Evolutionary conservation across 1,284 basidiomycete genomes (phyloP).

Genomic region (Rhizoctonia solani): DNA sequence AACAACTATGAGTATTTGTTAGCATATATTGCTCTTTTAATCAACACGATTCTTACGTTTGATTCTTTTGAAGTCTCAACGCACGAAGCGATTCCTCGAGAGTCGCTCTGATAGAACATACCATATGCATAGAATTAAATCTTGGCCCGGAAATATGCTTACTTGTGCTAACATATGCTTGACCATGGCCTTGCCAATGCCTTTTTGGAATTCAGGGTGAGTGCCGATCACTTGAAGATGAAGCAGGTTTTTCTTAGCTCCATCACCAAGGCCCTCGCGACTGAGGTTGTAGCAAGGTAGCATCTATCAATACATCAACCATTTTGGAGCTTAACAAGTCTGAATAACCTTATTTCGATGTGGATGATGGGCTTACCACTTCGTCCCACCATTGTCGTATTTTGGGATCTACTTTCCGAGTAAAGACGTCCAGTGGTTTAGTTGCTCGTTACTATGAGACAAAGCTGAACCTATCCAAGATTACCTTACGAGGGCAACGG

Average conservation of each 20-base stretch:
- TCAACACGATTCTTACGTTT: neutral
- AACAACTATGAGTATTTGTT: neutral
- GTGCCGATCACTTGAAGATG: conserved; percentile 1
- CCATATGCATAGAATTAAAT: neutral
- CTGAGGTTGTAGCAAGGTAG: neutral
- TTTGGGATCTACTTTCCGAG: neutral
- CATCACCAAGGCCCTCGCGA: neutral
- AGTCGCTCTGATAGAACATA: neutral
- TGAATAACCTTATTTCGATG: neutral
- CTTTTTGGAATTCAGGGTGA: neutral
- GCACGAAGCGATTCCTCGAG: neutral
- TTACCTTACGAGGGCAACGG: neutral
- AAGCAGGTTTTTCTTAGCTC: neutral
- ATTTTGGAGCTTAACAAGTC: neutral
- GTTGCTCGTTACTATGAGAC: neutral
- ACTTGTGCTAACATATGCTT: neutral
- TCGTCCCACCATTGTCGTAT: neutral
- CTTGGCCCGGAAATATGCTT: neutral
- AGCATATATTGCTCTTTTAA: neutral
- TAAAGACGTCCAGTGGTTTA: neutral
- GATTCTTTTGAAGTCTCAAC: conserved; percentile 1
- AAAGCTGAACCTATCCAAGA: neutral
- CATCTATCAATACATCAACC: neutral
- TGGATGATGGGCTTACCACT: neutral
- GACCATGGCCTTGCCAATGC: neutral